phyloP scores from a whole-genome alignment of 2,329 filamentous ascomycete genomes.

The Alternaria gaisen region DNA sequence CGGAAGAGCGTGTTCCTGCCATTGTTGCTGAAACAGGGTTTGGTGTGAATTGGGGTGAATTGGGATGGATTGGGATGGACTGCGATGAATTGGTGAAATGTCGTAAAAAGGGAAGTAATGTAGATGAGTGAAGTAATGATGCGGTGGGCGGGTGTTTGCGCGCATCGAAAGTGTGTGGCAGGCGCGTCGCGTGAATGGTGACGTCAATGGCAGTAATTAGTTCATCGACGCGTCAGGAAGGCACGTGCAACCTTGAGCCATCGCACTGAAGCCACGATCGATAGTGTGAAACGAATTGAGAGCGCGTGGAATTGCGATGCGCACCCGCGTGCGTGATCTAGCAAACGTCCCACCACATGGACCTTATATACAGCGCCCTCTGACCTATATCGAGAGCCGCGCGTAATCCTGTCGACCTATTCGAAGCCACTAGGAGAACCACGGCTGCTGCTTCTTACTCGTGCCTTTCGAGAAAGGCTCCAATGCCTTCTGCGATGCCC shows the following conservation, averaged over 20 bases:
- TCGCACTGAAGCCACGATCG: neutral
- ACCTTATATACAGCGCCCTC: neutral
- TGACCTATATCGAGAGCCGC: neutral
- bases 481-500: constrained; percentile 76
- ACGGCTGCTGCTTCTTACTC: neutral
- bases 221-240: constrained; percentile 18
- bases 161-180: neutral
- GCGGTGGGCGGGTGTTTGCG: neutral
- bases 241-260: constrained; percentile 14
- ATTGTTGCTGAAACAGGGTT: constrained; percentile 23
- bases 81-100: neutral
- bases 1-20: constrained; percentile 42
- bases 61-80: neutral
- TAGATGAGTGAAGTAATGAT: neutral
- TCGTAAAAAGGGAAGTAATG: neutral
- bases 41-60: neutral
- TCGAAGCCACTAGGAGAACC: neutral
- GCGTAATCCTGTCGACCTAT: neutral
- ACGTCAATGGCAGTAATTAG: constrained; percentile 18
- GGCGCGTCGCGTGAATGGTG: constrained; percentile 18
- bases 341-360: neutral
- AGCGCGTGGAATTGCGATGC: neutral
- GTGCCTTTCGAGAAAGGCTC: constrained; percentile 32
- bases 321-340: neutral
- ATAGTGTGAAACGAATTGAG: neutral